Evolutionary conservation across 306 rosid genomes (phyloP).

Genomic region (Myrica gale): DNA sequence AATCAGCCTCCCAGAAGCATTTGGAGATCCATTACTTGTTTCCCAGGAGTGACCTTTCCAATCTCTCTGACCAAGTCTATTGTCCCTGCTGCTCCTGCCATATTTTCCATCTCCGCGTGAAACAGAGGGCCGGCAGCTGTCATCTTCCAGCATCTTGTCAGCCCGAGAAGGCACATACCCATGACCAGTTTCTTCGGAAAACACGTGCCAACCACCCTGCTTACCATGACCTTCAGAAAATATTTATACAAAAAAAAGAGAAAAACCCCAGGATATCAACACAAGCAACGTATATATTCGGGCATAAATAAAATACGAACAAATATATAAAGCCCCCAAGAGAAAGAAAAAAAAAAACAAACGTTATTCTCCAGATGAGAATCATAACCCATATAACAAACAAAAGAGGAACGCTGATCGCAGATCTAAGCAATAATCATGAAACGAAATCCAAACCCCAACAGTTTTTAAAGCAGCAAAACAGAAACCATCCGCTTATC

Average conservation of each 20-base stretch:
- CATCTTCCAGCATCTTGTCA: conserved; percentile 75
- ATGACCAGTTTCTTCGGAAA: conserved; percentile 76
- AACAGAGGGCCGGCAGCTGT: conserved; percentile 47
- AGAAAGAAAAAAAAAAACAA: neutral
- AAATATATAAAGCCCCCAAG: neutral
- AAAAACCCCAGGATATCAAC: conserved; percentile 38
- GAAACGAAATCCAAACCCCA: neutral
- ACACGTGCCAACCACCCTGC: conserved; percentile 91
- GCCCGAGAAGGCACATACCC: conserved; percentile 74
- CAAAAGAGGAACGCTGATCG: neutral
- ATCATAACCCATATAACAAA: conserved; percentile 25
- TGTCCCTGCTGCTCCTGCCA: conserved; percentile 65
- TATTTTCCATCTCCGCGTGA: conserved; percentile 76
- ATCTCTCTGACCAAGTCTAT: conserved; percentile 68
- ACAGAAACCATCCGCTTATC: neutral
- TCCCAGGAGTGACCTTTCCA: conserved; percentile 75
- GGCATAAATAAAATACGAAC: neutral
- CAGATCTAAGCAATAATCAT: conserved; percentile 28
- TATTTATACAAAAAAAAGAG: conserved; percentile 33
- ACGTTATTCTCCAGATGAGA: neutral
- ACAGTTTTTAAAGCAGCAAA: neutral
- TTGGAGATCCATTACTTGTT: conserved; percentile 44
- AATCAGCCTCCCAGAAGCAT: conserved; percentile 46
- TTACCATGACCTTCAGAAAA: conserved; percentile 90
- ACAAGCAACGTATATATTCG: conserved; percentile 43